phyloP scores from a whole-genome alignment of 2,329 filamentous ascomycete genomes.

The Curvularia sp. region DNA sequence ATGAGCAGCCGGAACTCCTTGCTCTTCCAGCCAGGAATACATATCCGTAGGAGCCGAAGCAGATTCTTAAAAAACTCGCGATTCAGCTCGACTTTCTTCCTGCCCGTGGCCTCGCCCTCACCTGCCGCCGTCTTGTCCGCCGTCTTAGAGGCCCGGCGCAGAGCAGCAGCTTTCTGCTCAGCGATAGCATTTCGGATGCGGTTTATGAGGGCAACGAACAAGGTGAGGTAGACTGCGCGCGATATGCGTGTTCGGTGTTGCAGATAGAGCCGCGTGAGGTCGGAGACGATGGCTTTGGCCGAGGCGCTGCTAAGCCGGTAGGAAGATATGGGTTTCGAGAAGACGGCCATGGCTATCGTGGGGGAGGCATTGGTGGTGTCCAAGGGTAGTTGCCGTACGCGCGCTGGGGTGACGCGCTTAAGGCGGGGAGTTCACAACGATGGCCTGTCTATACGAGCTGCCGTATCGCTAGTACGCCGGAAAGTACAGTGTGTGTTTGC shows the following conservation, averaged over 20 bases:
- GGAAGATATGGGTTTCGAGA: slow-evolving; percentile 50
- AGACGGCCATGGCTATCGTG: slow-evolving; percentile 50
- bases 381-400: slow-evolving; percentile 3
- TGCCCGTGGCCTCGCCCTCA: slow-evolving; percentile 52
- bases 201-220: slow-evolving; percentile 62
- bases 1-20: slow-evolving; percentile 85
- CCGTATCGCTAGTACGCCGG: not conserved
- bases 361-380: slow-evolving; percentile 26
- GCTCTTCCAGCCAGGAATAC: slow-evolving; percentile 87
- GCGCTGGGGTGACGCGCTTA: slow-evolving; percentile 10
- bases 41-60: slow-evolving; percentile 79
- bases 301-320: slow-evolving; percentile 42
- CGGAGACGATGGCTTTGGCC: slow-evolving; percentile 48
- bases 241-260: slow-evolving; percentile 52
- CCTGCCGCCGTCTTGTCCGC: slow-evolving; percentile 49
- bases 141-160: slow-evolving; percentile 59
- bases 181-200: slow-evolving; percentile 90
- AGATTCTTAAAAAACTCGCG: slow-evolving; percentile 83
- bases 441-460: not conserved
- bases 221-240: slow-evolving; percentile 52
- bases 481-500: not conserved
- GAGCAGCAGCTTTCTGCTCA: slow-evolving; percentile 87
- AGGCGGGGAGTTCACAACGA: slow-evolving; percentile 2
- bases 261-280: slow-evolving; percentile 50
- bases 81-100: slow-evolving; percentile 90